phyloP scores from a whole-genome alignment of 2,329 filamentous ascomycete genomes.

The Sporothrix protearum region DNA sequence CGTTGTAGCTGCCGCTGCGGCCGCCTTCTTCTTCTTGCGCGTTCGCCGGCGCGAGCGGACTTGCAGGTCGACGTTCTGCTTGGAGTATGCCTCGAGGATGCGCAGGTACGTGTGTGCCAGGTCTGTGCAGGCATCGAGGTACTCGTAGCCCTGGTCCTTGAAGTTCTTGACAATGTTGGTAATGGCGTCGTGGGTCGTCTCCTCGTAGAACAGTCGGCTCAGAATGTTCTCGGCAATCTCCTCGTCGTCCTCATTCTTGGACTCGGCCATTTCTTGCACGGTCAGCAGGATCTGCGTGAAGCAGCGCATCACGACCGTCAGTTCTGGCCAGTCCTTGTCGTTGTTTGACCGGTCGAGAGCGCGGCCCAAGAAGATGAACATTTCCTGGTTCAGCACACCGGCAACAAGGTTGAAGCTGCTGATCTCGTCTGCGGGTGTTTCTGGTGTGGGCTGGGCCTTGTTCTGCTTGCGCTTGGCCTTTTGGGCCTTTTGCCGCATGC shows the following conservation, averaged over 20 bases:
- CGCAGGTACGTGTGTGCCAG: conserved; percentile 87
- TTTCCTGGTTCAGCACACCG: conserved; percentile 88
- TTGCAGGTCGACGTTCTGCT: conserved; percentile 91
- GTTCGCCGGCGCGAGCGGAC: conserved; percentile 75
- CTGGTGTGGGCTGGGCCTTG: conserved; percentile 34
- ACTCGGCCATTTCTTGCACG: conserved; percentile 86
- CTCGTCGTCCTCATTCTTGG: conserved; percentile 83
- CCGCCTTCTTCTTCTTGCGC: conserved; percentile 68
- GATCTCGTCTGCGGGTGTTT: conserved; percentile 49
- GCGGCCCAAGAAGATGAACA: conserved; percentile 82
- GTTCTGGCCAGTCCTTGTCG: conserved; percentile 79
- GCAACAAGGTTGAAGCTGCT: conserved; percentile 85
- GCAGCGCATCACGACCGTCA: conserved; percentile 85
- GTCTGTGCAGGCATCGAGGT: conserved; percentile 87
- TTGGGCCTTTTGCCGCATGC: conserved; percentile 61
- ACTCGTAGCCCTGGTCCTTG: conserved; percentile 90
- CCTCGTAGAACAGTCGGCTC: conserved; percentile 97
- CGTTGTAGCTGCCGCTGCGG: conserved; percentile 38
- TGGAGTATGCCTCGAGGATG: conserved; percentile 88
- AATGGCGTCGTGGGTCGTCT: conserved; percentile 85
- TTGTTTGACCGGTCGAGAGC: conserved; percentile 76
- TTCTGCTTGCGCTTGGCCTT: conserved; percentile 37
- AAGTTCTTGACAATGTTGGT: conserved; percentile 78
- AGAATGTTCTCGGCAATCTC: conserved; percentile 98
- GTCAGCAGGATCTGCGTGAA: conserved; percentile 93